Conservation (phyloP, 257 asterid species). For the Nicotiana paniculata region DNA sequence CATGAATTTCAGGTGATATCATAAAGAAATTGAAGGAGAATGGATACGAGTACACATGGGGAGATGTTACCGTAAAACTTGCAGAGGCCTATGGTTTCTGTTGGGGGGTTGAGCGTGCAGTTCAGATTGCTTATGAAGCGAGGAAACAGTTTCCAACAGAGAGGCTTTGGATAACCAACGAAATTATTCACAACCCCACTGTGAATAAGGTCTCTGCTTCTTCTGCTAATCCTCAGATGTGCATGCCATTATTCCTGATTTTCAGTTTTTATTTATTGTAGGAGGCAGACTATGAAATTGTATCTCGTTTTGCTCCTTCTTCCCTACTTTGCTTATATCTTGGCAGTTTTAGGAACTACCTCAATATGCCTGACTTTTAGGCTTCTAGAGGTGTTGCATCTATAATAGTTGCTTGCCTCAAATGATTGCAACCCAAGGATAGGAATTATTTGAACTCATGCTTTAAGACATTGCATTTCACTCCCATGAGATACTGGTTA, state of each 20-base stretch:
- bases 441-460: neutral
- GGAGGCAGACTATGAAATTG: neutral
- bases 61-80: conserved; percentile 82
- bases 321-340: neutral
- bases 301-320: neutral
- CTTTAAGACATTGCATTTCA: neutral
- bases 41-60: conserved; percentile 75
- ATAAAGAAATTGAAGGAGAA: conserved; percentile 83
- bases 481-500: neutral
- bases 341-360: neutral
- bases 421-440: neutral
- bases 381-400: neutral
- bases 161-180: conserved; percentile 89
- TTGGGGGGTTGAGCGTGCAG: conserved; percentile 99
- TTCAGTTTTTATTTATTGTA: neutral
- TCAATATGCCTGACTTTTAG: neutral
- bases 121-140: conserved; percentile 97
- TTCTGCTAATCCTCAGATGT: neutral
- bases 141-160: conserved; percentile 81
- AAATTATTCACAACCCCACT: conserved; percentile 91
- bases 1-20: conserved; percentile 59
- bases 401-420: neutral
- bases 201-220: conserved; percentile 63
- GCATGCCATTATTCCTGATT: neutral
- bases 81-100: conserved; percentile 96